These are phyloP conservation scores for Ascochyta lentis DNA, from an alignment of 2,329 filamentous ascomycete genomes.

Conservation along the genomic window DNA sequence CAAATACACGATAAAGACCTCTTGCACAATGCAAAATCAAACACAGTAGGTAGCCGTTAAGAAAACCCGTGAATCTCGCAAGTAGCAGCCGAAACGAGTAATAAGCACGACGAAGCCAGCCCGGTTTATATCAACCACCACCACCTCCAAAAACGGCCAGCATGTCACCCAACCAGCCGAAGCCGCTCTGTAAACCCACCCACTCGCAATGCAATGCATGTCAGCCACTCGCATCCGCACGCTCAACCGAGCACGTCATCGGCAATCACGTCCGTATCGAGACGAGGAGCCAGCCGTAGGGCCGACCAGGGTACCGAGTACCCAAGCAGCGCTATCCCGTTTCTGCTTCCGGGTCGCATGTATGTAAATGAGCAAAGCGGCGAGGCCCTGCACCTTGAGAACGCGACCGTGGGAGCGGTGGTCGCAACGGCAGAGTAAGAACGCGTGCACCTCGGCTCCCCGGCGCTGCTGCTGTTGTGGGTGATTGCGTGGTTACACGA, in stretches of 20 bases:
- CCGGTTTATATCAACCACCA: background rate
- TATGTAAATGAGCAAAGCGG: conserved; percentile 8
- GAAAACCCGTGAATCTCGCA: no score
- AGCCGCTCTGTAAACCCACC: no score
- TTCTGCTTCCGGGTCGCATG: background rate
- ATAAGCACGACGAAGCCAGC: conserved; percentile 14
- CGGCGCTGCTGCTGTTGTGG: conserved; percentile 24
- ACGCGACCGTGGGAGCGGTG: no score
- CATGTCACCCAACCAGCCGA: background rate
- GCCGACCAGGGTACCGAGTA: conserved; percentile 4
- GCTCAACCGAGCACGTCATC: conserved; percentile 31
- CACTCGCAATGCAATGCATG: background rate
- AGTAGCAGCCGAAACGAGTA: conserved; percentile 10
- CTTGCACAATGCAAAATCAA: background rate
- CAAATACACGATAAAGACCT: background rate
- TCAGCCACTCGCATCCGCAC: background rate
- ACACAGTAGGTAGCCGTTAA: no score
- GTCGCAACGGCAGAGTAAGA: background rate
- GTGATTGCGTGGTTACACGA: conserved; percentile 19
- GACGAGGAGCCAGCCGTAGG: conserved; percentile 6
- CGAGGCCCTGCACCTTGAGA: conserved; percentile 8
- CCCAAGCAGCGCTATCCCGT: conserved; percentile 1
- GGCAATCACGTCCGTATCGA: conserved; percentile 15
- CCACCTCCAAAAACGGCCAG: background rate
- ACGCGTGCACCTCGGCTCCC: conserved; percentile 10